Evolutionary conservation across 495 filamentous ascomycete genomes (phyloP), one percentile per base, ranked within the genome.

Genomic region (Immersiella caudata): DNA sequence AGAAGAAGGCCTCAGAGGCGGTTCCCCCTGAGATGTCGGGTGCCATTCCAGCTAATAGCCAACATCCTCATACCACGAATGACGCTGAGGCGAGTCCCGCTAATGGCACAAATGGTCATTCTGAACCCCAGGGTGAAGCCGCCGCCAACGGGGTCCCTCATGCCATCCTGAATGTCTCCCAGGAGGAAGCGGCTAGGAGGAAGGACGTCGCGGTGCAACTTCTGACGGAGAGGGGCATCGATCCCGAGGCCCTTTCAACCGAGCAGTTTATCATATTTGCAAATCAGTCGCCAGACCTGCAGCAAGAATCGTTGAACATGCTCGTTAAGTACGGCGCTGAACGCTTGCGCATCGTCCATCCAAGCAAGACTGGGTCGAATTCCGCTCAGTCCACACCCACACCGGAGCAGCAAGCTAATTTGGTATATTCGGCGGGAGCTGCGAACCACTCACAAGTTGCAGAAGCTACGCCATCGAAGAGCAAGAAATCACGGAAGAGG

Each of bases 261-360:
- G 81, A 84, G n/a, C 82, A 84, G 40, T 83, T 84, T 54, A 80
- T 70, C 54, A 84, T 83, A 21, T 83, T 84, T 62, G 77, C 80
- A 18, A 84, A 84, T 40, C 82, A 84, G 67, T 78, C 80, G 0
- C 79, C 81, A 1, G 75, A 78, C 11, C 61, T 83, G 56, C 82
- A 84, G 62, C 58, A 72, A n/a, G 74, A 76, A 16, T 84, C 82
- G 0, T 61, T 84, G 36, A 74, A 72, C 0, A 81, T 84, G 81
- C 71, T 84, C 12, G 68, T 73, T 2, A 78, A 70, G 60, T 80
- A 82, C 49, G 82, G 81, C 33, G 81, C 82, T 8, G 81, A 80
- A 51, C 71, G 74, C 20, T 70, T 84, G 40, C 76, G 78, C 46
- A 82, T 84, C 33, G 79, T 84, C 24, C 80, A 81, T 63, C 81